These are phyloP conservation scores for Kappamyces sp. DNA, from an alignment of 192 early-diverging fungal species.

Conservation along the genomic window DNA sequence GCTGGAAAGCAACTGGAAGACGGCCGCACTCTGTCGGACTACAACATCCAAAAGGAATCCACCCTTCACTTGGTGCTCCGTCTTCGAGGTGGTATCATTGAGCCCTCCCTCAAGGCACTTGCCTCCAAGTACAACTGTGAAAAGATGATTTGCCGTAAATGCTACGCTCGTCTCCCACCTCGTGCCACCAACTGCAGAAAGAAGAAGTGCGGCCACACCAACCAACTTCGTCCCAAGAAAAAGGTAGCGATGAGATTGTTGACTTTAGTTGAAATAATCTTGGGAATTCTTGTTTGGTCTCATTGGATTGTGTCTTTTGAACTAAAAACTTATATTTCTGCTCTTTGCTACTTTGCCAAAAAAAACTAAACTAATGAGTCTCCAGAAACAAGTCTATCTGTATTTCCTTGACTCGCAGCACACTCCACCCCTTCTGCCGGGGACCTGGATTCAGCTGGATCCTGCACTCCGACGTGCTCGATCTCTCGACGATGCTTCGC, in stretches of 20 bases:
- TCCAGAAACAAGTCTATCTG: too few species aligned
- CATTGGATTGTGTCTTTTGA: constrained; percentile 1
- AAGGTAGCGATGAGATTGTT: constrained; percentile 31
- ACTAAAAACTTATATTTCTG: not conserved
- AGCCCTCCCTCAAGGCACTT: constrained; percentile 96
- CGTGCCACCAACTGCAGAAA: constrained; percentile 99
- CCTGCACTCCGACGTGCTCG: too few species aligned
- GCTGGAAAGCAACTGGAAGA: constrained; percentile 99
- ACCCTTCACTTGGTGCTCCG: constrained; percentile 95
- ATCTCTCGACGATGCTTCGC: too few species aligned
- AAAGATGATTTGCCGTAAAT: constrained; percentile 99
- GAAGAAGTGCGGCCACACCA: constrained; percentile 99
- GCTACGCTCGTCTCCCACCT: constrained; percentile 98
- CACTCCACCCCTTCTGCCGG: too few species aligned
- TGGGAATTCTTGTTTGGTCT: constrained; percentile 5
- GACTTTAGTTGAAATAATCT: constrained; percentile 64
- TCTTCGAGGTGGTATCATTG: constrained; percentile 96
- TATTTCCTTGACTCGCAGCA: too few species aligned
- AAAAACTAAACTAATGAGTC: too few species aligned
- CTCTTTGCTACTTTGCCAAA: too few species aligned
- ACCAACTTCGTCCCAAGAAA: constrained; percentile 99
- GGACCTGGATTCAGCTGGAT: too few species aligned
- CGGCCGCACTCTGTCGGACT: constrained; percentile 94
- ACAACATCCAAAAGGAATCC: constrained; percentile 99
- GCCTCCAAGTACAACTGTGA: constrained; percentile 99